Percentiles rank a stretch among this genome's conserved stretches.
These are phyloP conservation scores for Hericium rajendrae DNA, from an alignment of 768 basidiomycete species.

Conservation along the genomic window DNA sequence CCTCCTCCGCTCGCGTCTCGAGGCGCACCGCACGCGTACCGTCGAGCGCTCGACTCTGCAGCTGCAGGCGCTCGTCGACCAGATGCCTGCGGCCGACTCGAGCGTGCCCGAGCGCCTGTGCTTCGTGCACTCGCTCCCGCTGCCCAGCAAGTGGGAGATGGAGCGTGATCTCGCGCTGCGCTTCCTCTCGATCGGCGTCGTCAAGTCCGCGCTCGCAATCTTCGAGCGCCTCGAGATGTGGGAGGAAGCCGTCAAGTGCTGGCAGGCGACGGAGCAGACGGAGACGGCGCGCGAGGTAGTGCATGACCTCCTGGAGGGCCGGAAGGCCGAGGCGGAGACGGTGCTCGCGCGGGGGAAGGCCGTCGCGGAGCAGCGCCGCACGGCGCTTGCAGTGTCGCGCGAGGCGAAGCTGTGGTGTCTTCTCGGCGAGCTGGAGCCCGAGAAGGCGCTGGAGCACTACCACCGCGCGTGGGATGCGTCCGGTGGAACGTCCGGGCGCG, in stretches of 20 bases:
- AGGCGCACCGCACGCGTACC: conserved; percentile 80
- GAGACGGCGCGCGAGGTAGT: conserved; percentile 78
- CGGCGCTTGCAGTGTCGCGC: conserved; percentile 49
- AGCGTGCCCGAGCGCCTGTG: conserved; percentile 60
- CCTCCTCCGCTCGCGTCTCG: conserved; percentile 84
- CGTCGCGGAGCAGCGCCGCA: conserved; percentile 30
- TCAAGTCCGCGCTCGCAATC: conserved; percentile 85
- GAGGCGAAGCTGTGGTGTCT: conserved; percentile 94
- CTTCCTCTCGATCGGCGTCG: conserved; percentile 78
- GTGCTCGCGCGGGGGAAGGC: conserved; percentile 56
- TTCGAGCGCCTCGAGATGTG: conserved; percentile 96
- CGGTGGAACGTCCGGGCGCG: conserved; percentile 69
- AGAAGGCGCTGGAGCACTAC: conserved; percentile 65
- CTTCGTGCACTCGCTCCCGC: conserved; percentile 70
- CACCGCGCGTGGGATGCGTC: conserved; percentile 80
- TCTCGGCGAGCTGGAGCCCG: conserved; percentile 82
- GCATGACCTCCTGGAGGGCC: conserved; percentile 74
- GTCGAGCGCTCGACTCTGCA: conserved; percentile 90
- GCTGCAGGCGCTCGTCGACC: conserved; percentile 91
- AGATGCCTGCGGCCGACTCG: conserved; percentile 87
- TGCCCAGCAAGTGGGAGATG: conserved; percentile 91
- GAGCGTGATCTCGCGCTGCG: conserved; percentile 82
- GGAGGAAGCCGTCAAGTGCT: conserved; percentile 92
- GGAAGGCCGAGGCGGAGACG: conserved; percentile 72
- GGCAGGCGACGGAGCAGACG: conserved; percentile 67